These are phyloP conservation scores for Opeltia flavorubescens DNA, from an alignment of 495 filamentous ascomycete species.

Conservation along the genomic window DNA sequence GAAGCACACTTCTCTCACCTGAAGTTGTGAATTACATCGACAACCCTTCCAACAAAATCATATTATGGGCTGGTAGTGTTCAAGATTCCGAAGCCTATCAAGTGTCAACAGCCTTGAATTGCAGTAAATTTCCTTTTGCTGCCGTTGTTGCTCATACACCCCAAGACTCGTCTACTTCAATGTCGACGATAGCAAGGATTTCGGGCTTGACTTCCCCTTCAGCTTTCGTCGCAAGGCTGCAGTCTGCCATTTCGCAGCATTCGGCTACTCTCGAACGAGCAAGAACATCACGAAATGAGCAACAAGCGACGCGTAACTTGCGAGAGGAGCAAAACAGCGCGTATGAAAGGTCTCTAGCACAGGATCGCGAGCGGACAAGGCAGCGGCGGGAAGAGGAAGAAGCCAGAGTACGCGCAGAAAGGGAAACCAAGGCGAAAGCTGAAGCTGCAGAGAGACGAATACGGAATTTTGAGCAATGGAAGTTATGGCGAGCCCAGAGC, in stretches of 20 bases:
- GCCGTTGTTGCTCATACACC: constrained; percentile 76
- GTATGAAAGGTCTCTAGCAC: constrained; percentile 80
- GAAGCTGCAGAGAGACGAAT: constrained; percentile 45
- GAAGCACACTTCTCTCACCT: constrained; percentile 61
- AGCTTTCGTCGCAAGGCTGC: constrained; percentile 58
- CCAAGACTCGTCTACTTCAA: constrained; percentile 60
- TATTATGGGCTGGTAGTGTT: constrained; percentile 85
- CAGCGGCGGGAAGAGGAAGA: constrained; percentile 62
- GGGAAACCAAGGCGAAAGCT: constrained; percentile 46
- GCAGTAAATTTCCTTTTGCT: constrained; percentile 82
- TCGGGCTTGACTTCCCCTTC: constrained; percentile 50
- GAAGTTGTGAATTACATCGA: constrained; percentile 62
- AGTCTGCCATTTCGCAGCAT: constrained; percentile 53
- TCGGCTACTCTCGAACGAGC: constrained; percentile 52
- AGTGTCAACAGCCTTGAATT: constrained; percentile 65
- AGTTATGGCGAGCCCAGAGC: constrained; percentile 57
- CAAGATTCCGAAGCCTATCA: constrained; percentile 89
- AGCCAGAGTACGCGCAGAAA: constrained; percentile 44
- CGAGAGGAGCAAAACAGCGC: constrained; percentile 78
- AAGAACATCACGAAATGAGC: constrained; percentile 54
- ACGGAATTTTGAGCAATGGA: constrained; percentile 56
- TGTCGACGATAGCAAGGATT: constrained; percentile 71
- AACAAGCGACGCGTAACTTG: constrained; percentile 61
- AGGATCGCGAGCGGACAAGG: constrained; percentile 69
- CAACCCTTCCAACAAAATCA: constrained; percentile 55